Evolutionary conservation across 805 yeast species (phyloP).

Genomic region (Candida bentonensis): DNA sequence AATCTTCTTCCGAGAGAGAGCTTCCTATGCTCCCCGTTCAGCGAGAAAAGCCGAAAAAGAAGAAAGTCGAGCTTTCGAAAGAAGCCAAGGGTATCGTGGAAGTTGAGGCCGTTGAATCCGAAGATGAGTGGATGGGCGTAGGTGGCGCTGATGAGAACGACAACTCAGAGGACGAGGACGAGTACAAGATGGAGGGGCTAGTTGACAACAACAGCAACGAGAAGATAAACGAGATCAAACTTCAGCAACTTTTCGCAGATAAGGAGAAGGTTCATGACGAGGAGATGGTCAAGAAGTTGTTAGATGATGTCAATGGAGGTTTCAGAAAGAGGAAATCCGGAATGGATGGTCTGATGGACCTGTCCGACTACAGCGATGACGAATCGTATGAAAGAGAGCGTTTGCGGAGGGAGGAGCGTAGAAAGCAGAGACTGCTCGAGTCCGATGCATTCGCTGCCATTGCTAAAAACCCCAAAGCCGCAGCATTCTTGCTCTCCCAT

Average conservation of each 20-base stretch:
- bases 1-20: too few relatives aligned
- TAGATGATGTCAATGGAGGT: constrained; percentile 13
- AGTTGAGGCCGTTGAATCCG: constrained; percentile 15
- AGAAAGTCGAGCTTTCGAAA: constrained; percentile 1
- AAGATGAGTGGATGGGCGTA: constrained; percentile 11
- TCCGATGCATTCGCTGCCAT: neutral
- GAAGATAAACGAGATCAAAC: constrained; percentile 3
- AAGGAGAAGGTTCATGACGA: constrained; percentile 12
- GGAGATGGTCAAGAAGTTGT: constrained; percentile 8
- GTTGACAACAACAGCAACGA: constrained; percentile 7
- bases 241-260: constrained; percentile 6
- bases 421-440: neutral
- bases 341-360: constrained; percentile 3
- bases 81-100: constrained; percentile 7
- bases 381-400: constrained; percentile 2
- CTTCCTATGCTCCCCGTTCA: too few relatives aligned
- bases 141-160: constrained; percentile 7
- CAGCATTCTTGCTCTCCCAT: neutral
- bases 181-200: constrained; percentile 6
- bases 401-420: neutral
- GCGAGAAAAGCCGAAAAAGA: too few relatives aligned
- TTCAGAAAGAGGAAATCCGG: constrained; percentile 8
- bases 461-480: neutral
- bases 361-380: constrained; percentile 3
- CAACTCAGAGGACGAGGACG: constrained; percentile 5